Base-by-base conservation (phyloP, 257 asterid species). In the Parsonsia alboflavescens region DNA sequence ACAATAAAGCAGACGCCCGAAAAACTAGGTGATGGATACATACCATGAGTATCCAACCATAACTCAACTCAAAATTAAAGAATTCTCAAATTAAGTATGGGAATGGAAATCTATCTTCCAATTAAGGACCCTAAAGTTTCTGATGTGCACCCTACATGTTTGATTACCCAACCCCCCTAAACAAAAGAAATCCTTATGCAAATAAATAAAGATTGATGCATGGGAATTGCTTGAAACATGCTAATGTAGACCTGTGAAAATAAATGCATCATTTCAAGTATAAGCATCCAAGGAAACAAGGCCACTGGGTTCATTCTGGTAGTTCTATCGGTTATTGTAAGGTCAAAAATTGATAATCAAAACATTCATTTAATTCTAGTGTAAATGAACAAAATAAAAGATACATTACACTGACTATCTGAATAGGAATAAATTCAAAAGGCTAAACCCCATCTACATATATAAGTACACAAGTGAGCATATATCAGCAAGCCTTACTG, bases 21-120 rank as follows among this genome's bases (percentile, higher is more conserved):
- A 65, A n/a, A 49, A 64, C 39, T 26, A 74, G 57, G 28, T 33
- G 53, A 49, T 5, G 50, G 13, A 50, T 59, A 64, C 52, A 76
- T 33, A 33, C 39, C 39, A 33, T 33, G 22, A 17, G 15, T 16
- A 64, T 17, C 17, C 69, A 64, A 17, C 13, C 69, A 64, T 36
- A 16, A 64, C 17, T 63, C 46, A 16, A 64, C 69, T 36, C 49
- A 64, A 62, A 41, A 21, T 21, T 64, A 64, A 17, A 21, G 69
- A 54, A 54, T 39, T 64, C 24, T 39, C 48, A 48, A 6, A 13
- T 48, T 17, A 26, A 46, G 39, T 36, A 64, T 17, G 48, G 49
- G 12, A 28, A 30, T 28, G 36, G 44, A 61, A 64, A 16, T 42
- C n/a, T 36, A 6, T 36, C 48, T 36, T 64, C 26, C 48, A 16